Conservation (phyloP, 2,329 filamentous ascomycete species). For the Neonectria ditissima region DNA sequence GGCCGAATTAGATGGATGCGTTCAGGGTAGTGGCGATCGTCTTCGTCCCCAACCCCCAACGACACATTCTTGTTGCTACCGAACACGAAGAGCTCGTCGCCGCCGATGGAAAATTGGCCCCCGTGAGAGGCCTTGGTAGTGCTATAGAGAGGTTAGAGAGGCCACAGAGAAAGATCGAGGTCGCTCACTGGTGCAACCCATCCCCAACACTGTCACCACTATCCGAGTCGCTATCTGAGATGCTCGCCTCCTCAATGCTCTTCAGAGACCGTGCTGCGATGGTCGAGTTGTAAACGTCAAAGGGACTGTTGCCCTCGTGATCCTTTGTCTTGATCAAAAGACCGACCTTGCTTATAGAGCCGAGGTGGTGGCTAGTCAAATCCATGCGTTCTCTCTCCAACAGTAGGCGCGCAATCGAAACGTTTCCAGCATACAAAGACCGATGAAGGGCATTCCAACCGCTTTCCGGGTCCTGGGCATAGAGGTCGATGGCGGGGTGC, state of each 20-base stretch:
- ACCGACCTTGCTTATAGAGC: slow-evolving; percentile 71
- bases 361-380: slow-evolving; percentile 68
- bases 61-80: slow-evolving; percentile 97
- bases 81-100: slow-evolving; percentile 92
- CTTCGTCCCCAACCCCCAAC: slow-evolving; percentile 92
- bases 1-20: slow-evolving; percentile 82
- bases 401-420: slow-evolving; percentile 84
- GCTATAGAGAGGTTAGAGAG: slow-evolving; percentile 37
- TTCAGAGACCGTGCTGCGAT: slow-evolving; percentile 81
- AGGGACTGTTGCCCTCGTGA: slow-evolving; percentile 91
- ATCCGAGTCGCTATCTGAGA: slow-evolving; percentile 65
- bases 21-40: slow-evolving; percentile 94
- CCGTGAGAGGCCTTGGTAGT: slow-evolving; percentile 32
- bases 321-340: slow-evolving; percentile 95
- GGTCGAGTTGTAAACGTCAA: slow-evolving; percentile 91
- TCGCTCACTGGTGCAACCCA: slow-evolving; percentile 46
- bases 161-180: background rate
- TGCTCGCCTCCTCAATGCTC: slow-evolving; percentile 58
- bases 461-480: slow-evolving; percentile 88
- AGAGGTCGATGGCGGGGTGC: slow-evolving; percentile 86
- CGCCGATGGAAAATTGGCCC: slow-evolving; percentile 51
- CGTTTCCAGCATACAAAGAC: slow-evolving; percentile 89
- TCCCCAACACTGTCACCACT: slow-evolving; percentile 61
- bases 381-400: slow-evolving; percentile 81
- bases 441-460: slow-evolving; percentile 97